Percentiles rank a stretch among this genome's conserved stretches.
Evolutionary conservation across 2,329 filamentous ascomycete species (phyloP).

Genomic region (Claviceps pazoutovae): DNA sequence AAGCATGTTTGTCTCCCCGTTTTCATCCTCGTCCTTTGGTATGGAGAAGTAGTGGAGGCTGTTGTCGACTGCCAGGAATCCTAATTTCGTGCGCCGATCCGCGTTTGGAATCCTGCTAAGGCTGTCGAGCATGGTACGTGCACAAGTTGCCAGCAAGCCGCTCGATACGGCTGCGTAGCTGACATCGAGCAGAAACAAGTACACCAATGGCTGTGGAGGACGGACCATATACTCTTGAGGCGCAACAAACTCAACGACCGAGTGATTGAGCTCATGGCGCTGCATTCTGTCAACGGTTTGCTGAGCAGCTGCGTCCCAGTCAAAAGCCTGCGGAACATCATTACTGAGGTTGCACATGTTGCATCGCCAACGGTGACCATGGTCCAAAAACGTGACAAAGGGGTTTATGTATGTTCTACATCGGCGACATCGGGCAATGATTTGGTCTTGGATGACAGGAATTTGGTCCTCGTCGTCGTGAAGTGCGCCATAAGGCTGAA

Average conservation of each 20-base stretch:
- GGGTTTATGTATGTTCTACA: conserved; percentile 97
- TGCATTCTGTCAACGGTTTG: conserved; percentile 88
- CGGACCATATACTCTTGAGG: conserved; percentile 99
- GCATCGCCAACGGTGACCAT: conserved; percentile 95
- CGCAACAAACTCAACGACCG: conserved; percentile 95
- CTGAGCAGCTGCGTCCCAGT: conserved; percentile 89
- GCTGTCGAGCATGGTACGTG: conserved; percentile 87
- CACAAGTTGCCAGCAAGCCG: conserved; percentile 80
- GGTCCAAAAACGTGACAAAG: conserved; percentile 89
- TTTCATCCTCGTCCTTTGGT: conserved; percentile 75
- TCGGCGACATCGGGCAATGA: conserved; percentile 90
- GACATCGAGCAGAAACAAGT: conserved; percentile 90
- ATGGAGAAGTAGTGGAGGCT: conserved; percentile 94
- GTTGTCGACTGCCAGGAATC: conserved; percentile 90
- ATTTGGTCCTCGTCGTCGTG: conserved; percentile 87
- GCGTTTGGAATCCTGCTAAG: conserved; percentile 97
- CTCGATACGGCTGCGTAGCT: conserved; percentile 82
- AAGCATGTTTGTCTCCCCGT: conserved; percentile 74
- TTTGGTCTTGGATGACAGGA: conserved; percentile 87
- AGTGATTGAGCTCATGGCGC: conserved; percentile 81
- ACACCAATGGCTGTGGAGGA: conserved; percentile 87
- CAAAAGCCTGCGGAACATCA: conserved; percentile 96
- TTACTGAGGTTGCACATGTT: conserved; percentile 99
- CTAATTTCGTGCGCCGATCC: conserved; percentile 78
- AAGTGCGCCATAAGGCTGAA: conserved; percentile 86